Conservation (phyloP, 495 filamentous ascomycete species). For the Penicillium canariense region DNA sequence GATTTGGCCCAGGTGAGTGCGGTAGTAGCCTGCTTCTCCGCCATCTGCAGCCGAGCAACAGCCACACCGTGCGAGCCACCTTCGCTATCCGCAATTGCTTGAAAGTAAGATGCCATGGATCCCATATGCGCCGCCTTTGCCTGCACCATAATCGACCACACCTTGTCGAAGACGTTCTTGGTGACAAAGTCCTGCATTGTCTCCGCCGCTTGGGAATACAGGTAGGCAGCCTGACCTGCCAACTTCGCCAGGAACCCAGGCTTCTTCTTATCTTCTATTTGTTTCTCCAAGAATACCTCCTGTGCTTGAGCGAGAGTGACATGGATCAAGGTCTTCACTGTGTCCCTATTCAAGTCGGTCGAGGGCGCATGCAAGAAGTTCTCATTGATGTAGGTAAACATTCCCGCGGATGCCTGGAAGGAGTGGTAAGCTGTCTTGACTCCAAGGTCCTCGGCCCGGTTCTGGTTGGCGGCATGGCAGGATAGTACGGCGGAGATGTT, state of each 20-base stretch:
- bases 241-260: constrained; percentile 88
- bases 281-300: constrained; percentile 96
- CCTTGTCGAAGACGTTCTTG: constrained; percentile 90
- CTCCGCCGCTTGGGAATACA: constrained; percentile 84
- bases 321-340: constrained; percentile 88
- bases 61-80: constrained; percentile 83
- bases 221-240: constrained; percentile 81
- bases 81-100: constrained; percentile 88
- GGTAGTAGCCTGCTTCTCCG: constrained; percentile 71
- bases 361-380: constrained; percentile 97
- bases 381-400: constrained; percentile 99
- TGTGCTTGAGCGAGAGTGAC: constrained; percentile 94
- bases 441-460: constrained; percentile 84
- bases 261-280: constrained; percentile 91
- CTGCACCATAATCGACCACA: constrained; percentile 86
- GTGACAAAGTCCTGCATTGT: constrained; percentile 89
- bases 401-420: constrained; percentile 95
- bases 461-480: constrained; percentile 91
- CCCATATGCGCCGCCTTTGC: constrained; percentile 82
- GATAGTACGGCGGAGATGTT: constrained; percentile 98
- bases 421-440: constrained; percentile 97
- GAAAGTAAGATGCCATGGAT: constrained; percentile 89
- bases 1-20: constrained; percentile 72
- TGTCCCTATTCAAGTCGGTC: constrained; percentile 89
- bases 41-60: constrained; percentile 77